phyloP scores from a whole-genome alignment of 2,329 filamentous ascomycete genomes.

The Eutypa lata region DNA sequence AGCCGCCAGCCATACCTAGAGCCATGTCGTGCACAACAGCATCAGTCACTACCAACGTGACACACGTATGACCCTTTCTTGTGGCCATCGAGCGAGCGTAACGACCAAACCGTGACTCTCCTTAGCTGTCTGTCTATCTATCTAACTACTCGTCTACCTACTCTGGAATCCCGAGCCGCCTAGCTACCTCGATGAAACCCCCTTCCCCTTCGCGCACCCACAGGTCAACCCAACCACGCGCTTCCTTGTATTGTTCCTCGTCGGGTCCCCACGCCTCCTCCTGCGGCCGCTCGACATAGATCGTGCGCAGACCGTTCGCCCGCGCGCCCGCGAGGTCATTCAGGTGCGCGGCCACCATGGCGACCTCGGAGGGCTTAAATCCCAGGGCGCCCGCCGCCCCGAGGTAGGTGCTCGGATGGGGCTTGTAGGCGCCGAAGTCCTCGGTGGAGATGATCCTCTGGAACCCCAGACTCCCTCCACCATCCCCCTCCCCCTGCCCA shows the following conservation, averaged over 20 bases:
- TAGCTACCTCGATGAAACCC: slow-evolving; percentile 51
- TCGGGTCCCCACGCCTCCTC: slow-evolving; percentile 63
- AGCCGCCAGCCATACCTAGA: not conserved
- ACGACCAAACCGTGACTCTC: no score
- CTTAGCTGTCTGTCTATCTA: no score
- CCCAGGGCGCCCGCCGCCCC: slow-evolving; percentile 62
- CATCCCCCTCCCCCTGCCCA: no score
- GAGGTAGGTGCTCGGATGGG: slow-evolving; percentile 62
- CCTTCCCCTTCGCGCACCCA: slow-evolving; percentile 52
- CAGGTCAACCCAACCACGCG: slow-evolving; percentile 62
- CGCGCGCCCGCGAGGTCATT: slow-evolving; percentile 66
- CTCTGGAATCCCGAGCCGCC: slow-evolving; percentile 37
- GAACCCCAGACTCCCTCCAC: slow-evolving; percentile 48
- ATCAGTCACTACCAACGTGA: no score
- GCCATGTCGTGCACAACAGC: not conserved
- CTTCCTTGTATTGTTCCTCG: slow-evolving; percentile 47
- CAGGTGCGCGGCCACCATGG: slow-evolving; percentile 76
- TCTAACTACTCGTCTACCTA: not conserved
- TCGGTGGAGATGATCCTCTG: slow-evolving; percentile 62
- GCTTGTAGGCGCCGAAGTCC: slow-evolving; percentile 74
- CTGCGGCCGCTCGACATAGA: slow-evolving; percentile 67
- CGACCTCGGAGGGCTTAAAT: slow-evolving; percentile 58
- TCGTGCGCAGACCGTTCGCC: slow-evolving; percentile 60
- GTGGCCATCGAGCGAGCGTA: not conserved
- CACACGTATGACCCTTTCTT: no score